Percentiles rank a stretch among this genome's conserved stretches.
These are phyloP conservation scores for Populus davidiana DNA, from an alignment of 345 rosid species.

Conservation along the genomic window DNA sequence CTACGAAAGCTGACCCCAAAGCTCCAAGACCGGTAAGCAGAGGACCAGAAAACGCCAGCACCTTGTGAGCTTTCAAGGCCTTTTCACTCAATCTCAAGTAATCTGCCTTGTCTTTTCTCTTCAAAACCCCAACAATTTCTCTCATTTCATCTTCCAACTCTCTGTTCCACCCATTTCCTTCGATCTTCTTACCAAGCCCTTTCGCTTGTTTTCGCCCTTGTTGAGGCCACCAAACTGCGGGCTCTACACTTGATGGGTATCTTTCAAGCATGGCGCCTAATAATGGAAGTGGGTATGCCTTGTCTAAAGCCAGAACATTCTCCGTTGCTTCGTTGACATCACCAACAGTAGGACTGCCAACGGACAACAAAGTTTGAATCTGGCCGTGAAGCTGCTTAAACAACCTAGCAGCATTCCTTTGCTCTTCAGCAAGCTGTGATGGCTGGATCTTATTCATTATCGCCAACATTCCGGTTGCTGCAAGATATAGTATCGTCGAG, in stretches of 20 bases:
- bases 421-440: conserved; percentile 62
- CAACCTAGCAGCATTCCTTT: conserved; percentile 47
- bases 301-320: conserved; percentile 47
- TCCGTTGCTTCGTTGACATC: conserved; percentile 45
- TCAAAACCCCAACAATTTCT: conserved; percentile 26
- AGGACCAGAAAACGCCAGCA: conserved; percentile 47
- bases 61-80: conserved; percentile 40
- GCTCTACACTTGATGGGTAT: conserved; percentile 41
- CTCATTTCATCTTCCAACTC: conserved; percentile 46
- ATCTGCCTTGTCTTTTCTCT: conserved; percentile 43
- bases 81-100: conserved; percentile 37
- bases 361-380: conserved; percentile 27
- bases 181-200: not conserved
- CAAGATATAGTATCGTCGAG: conserved; percentile 35
- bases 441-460: conserved; percentile 54
- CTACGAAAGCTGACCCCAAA: conserved; percentile 36
- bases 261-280: conserved; percentile 49
- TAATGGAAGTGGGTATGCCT: conserved; percentile 56
- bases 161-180: conserved; percentile 40
- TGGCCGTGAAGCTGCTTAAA: conserved; percentile 47
- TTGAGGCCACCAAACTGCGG: conserved; percentile 56
- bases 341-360: conserved; percentile 18
- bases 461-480: conserved; percentile 41
- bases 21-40: conserved; percentile 42
- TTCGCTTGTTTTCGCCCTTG: not conserved